A percentile compares a stretch with the other conserved stretches of the same genome.
Conservation (phyloP, 495 filamentous ascomycete genomes). For the Daldinia loculata region DNA sequence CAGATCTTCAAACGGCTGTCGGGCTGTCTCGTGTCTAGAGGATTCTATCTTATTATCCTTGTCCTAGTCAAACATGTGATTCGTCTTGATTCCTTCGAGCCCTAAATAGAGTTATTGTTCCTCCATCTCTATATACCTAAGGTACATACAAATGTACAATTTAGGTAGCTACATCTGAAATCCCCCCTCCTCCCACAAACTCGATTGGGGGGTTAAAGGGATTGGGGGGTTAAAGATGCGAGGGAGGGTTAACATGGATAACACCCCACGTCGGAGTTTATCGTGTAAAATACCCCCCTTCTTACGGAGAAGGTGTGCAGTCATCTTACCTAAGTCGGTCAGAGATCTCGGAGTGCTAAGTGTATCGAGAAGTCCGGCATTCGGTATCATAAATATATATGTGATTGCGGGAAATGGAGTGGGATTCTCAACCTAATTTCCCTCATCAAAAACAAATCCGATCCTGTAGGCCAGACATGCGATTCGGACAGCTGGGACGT, state of each 20-base stretch:
- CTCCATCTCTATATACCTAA: constrained; percentile 14
- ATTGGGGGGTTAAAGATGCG: constrained; percentile 11
- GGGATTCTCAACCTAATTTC: constrained; percentile 14
- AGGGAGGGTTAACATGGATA: constrained; percentile 1
- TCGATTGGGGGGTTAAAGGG: constrained; percentile 13
- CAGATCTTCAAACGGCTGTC: constrained; percentile 26
- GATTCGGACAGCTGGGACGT: neutral
- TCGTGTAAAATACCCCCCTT: constrained; percentile 20
- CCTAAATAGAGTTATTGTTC: constrained; percentile 28
- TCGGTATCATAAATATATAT: constrained; percentile 15
- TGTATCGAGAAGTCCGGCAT: constrained; percentile 15
- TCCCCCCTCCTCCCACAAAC: constrained; percentile 1
- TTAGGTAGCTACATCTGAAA: too few species aligned
- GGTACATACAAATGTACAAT: neutral
- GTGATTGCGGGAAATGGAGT: neutral
- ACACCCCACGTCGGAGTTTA: constrained; percentile 31
- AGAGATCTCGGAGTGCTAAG: constrained; percentile 14
- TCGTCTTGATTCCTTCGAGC: constrained; percentile 27
- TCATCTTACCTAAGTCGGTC: constrained; percentile 26
- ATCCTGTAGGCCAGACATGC: neutral
- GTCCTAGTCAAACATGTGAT: constrained; percentile 30
- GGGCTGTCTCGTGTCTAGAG: constrained; percentile 20
- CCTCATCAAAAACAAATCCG: constrained; percentile 5
- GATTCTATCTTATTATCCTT: constrained; percentile 21
- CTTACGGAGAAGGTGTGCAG: neutral